Conservation (phyloP, 1,284 basidiomycete genomes). For the Cutaneotrichosporon spelunceum region DNA sequence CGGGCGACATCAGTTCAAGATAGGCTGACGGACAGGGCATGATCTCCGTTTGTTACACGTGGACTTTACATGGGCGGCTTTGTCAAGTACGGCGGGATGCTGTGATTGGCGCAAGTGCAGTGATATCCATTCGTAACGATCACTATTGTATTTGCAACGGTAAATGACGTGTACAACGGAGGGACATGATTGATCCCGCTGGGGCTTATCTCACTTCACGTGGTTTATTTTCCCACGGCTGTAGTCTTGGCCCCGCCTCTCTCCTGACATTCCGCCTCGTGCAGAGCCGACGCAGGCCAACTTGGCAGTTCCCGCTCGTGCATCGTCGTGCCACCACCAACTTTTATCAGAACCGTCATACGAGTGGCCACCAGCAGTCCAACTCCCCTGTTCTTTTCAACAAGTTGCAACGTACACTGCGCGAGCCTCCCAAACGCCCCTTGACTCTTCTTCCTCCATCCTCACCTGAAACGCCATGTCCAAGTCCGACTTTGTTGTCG, state of each 20-base stretch:
- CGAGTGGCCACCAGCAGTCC: not conserved
- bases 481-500: slow-evolving; percentile 54
- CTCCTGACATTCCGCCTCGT: not conserved
- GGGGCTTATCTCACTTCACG: no score
- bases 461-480: slow-evolving; percentile 2
- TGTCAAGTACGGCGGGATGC: no score
- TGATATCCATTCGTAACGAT: no score
- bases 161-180: no score
- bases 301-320: not conserved
- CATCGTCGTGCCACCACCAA: not conserved
- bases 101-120: no score
- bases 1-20: not conserved
- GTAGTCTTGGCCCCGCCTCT: no score
- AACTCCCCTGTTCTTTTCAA: not conserved
- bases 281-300: not conserved
- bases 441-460: not conserved
- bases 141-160: no score
- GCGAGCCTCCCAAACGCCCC: not conserved
- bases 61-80: no score
- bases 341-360: not conserved
- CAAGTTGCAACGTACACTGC: not conserved
- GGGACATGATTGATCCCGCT: no score
- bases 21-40: no score
- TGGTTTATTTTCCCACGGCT: no score
- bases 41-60: no score